Base-by-base conservation (phyloP, 2,329 filamentous ascomycete genomes). In the Trichoderma sp. region DNA sequence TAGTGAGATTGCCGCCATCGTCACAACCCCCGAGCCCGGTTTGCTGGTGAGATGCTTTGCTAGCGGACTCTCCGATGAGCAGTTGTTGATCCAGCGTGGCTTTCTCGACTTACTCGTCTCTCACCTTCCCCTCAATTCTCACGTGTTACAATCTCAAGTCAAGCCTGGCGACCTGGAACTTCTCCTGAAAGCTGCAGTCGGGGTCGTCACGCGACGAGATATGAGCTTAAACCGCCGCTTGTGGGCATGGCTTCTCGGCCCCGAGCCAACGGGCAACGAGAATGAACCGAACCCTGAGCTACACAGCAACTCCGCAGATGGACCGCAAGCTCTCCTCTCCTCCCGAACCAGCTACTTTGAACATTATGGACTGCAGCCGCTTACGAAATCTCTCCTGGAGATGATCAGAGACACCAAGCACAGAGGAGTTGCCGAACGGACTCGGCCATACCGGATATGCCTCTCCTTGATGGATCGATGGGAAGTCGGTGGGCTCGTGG, bases 381-480 rank as follows among this genome's bases (percentile, higher is more conserved):
- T 99, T 48, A 90, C 89, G 5, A 84, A 83, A 50, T 91, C 92
- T 21, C 81, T 98, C 12, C 80, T 96, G 17, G 84, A 86, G 54
- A 90, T 96, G 88, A 89, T 98, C 67, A 83, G 85, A 54, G 72
- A 69, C 7, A 71, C 68, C 19, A 67, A 68, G n/a, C 70, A 71
- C 7, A 72, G 70, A 45, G 74, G 68, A 51, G 70, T 71, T 15
- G 79, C 82, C 19, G 92, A 96, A 72, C 85, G 88, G 74, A 92
- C 93, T 21, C 88, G 88, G 45, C 94, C 95, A 0, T 97, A 96
- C 74, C 88, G 93, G 64, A 92, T 98, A 68, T 96, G 93, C 72
- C 83, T 98, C 2, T 97, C 96, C 17, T 81, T 99, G 60, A 98
- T 99, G 95, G 95, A 99, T 77, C 88, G 93, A 66, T 98, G 93